Evolutionary conservation across 305 asterid species (phyloP).

Genomic region (Striga hermonthica): DNA sequence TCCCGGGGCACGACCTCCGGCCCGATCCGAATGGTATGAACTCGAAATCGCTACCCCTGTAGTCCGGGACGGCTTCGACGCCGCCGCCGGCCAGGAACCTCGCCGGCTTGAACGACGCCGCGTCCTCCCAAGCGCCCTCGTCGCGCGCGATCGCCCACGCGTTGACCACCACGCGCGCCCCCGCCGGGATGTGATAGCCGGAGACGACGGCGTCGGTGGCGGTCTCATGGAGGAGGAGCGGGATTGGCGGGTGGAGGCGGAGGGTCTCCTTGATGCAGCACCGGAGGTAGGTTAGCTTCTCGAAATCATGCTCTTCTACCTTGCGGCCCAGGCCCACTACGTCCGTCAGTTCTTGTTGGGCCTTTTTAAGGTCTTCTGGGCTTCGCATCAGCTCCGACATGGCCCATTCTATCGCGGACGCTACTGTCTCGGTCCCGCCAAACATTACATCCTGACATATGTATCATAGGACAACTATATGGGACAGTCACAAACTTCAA

Average conservation of each 20-base stretch:
- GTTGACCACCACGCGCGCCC: constrained; percentile 62
- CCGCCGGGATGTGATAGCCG: constrained; percentile 67
- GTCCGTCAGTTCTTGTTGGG: constrained; percentile 56
- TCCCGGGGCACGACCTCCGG: constrained; percentile 89
- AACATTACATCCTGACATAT: constrained; percentile 89
- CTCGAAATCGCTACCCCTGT: constrained; percentile 67
- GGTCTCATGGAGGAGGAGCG: constrained; percentile 84
- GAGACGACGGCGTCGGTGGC: constrained; percentile 52
- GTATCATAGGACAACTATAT: too few relatives aligned
- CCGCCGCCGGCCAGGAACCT: constrained; percentile 52
- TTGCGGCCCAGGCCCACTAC: constrained; percentile 59
- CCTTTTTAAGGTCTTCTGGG: constrained; percentile 54
- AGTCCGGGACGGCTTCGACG: too few relatives aligned
- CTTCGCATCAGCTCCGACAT: constrained; percentile 65
- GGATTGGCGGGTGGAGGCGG: constrained; percentile 91
- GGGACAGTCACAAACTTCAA: too few relatives aligned
- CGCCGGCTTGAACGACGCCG: constrained; percentile 51
- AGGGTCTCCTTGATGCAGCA: constrained; percentile 78
- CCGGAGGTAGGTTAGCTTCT: constrained; percentile 53
- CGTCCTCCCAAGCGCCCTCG: constrained; percentile 59
- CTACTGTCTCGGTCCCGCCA: constrained; percentile 92
- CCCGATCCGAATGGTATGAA: constrained; percentile 87
- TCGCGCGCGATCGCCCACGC: constrained; percentile 84
- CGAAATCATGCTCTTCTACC: constrained; percentile 65
- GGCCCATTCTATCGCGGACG: constrained; percentile 86